A percentile compares a stretch with the other conserved stretches of the same genome.
These are phyloP conservation scores for Boletus barrowsii DNA, from an alignment of 768 basidiomycete genomes.

Conservation along the genomic window DNA sequence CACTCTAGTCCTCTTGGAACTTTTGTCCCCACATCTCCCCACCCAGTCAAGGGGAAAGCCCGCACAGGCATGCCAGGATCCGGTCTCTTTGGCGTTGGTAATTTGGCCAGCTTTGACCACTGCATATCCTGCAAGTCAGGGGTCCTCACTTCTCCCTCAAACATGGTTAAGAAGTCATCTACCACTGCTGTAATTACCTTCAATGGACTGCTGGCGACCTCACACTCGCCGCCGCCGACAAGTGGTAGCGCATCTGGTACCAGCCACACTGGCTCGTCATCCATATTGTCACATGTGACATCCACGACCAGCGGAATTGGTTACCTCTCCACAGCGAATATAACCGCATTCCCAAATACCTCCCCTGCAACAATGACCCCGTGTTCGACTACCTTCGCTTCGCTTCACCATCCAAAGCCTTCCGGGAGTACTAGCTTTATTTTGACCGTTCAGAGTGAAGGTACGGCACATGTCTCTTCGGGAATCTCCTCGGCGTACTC, in stretches of 20 bases:
- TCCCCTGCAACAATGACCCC: neutral
- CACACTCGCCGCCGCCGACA: neutral
- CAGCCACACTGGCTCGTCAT: neutral
- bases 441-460: neutral
- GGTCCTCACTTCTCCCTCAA: neutral
- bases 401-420: neutral
- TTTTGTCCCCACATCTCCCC: neutral
- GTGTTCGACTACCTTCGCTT: neutral
- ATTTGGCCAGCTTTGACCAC: neutral
- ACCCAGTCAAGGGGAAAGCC: neutral
- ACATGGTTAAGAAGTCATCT: neutral
- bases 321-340: neutral
- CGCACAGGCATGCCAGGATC: neutral
- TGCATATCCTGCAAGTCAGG: slow-evolving; percentile 1
- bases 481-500: neutral
- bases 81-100: neutral
- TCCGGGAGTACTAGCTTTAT: neutral
- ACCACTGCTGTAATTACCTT: neutral
- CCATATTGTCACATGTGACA: neutral
- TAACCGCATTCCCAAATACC: neutral
- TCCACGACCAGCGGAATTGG: neutral
- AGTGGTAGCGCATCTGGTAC: neutral
- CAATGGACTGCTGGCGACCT: neutral
- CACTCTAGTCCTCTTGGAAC: neutral
- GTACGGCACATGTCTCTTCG: neutral